Conservation (phyloP, 331 rosid genomes). For the Quercus lobata region DNA sequence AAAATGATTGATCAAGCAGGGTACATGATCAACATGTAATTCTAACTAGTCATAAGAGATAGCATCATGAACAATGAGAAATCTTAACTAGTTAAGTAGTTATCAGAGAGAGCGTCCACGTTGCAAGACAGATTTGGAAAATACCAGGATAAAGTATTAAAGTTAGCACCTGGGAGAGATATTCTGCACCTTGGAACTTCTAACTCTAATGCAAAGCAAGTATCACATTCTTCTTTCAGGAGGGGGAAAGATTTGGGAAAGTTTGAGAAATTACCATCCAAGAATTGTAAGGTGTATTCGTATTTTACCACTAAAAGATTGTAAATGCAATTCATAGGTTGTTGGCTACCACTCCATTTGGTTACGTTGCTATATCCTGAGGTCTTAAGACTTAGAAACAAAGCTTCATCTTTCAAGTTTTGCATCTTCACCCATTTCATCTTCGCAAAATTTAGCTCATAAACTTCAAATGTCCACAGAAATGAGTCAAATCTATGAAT, state of each 20-base stretch:
- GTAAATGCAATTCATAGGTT: not conserved
- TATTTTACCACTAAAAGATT: not conserved
- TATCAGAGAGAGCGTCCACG: no score
- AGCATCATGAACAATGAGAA: no score
- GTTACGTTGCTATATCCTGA: not conserved
- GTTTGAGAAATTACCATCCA: not conserved
- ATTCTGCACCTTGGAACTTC: no score
- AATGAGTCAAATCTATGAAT: not conserved
- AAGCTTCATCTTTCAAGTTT: not conserved
- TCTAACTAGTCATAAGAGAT: no score
- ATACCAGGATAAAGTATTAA: no score
- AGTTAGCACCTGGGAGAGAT: no score
- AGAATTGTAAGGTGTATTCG: not conserved
- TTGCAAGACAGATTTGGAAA: no score
- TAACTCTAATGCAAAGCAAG: not conserved
- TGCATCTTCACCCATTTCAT: not conserved
- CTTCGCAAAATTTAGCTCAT: not conserved
- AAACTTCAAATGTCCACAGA: not conserved
- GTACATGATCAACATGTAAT: no score
- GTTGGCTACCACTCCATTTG: not conserved
- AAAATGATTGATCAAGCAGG: no score
- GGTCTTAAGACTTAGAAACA: not conserved
- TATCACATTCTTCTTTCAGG: no score
- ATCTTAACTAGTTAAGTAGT: no score
- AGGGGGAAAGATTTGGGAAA: not conserved